phyloP scores from a whole-genome alignment of 805 yeast genomes.

The Pichia exigua region DNA sequence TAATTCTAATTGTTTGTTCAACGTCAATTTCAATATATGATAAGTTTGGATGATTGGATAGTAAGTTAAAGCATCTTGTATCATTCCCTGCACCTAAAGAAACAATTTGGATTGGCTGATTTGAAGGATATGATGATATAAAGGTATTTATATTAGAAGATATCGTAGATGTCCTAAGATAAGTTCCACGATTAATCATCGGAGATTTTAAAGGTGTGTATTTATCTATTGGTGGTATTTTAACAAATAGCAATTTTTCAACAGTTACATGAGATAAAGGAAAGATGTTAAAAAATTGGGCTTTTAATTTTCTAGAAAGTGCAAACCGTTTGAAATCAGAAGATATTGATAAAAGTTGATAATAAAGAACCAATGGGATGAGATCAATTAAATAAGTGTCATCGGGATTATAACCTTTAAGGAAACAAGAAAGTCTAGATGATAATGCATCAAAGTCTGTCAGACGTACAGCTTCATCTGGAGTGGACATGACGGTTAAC shows the following conservation, averaged over 20 bases:
- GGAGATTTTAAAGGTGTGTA: conserved; percentile 38
- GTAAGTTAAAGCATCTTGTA: conserved; percentile 50
- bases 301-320: conserved; percentile 30
- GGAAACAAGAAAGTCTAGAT: conserved; percentile 48
- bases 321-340: conserved; percentile 29
- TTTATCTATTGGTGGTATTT: background rate
- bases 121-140: background rate
- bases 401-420: conserved; percentile 36
- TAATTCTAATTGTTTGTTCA: conserved; percentile 42
- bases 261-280: background rate
- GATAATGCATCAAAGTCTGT: conserved; percentile 71
- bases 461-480: conserved; percentile 19
- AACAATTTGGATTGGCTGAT: conserved; percentile 39
- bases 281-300: conserved; percentile 30
- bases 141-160: conserved; percentile 40
- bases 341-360: conserved; percentile 29
- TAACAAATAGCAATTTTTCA: background rate
- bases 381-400: conserved; percentile 31
- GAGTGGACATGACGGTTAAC: background rate
- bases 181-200: conserved; percentile 65
- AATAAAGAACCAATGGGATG: conserved; percentile 29
- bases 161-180: conserved; percentile 48
- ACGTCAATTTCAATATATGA: conserved; percentile 60
- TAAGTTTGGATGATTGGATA: conserved; percentile 29
- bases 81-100: conserved; percentile 82